Conservation (phyloP, 345 rosid species). For the Gossypium longicalyx region DNA sequence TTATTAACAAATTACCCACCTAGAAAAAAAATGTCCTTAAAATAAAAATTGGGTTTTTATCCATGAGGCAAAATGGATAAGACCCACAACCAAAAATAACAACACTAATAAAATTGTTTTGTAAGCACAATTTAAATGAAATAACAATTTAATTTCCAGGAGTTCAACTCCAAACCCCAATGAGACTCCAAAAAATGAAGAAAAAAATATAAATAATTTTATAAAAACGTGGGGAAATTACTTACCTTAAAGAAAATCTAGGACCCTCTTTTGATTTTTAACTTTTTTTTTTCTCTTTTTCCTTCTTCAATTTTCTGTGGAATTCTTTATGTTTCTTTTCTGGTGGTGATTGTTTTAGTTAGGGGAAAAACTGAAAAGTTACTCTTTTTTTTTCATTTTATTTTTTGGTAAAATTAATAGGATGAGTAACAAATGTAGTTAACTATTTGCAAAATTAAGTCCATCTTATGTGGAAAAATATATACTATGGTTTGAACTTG, state of each 20-base stretch:
- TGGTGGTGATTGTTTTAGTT: background rate
- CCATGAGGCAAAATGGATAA: background rate
- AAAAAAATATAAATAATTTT: background rate
- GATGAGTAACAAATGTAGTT: background rate
- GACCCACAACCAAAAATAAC: background rate
- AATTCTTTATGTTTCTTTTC: background rate
- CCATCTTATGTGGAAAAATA: background rate
- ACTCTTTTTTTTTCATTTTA: background rate
- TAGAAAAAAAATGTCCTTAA: too few relatives aligned
- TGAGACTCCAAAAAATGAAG: background rate
- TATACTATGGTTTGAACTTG: too few relatives aligned
- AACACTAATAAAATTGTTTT: too few relatives aligned
- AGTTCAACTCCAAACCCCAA: background rate
- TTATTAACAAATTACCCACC: background rate
- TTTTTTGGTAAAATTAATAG: background rate
- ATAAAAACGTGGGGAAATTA: background rate
- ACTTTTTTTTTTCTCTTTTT: background rate
- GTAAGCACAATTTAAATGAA: background rate
- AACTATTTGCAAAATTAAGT: background rate
- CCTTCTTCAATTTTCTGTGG: background rate
- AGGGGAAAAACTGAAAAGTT: background rate
- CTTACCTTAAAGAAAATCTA: too few relatives aligned
- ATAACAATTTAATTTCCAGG: background rate
- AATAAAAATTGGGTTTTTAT: background rate
- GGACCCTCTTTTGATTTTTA: too few relatives aligned